These are phyloP conservation scores for Staphylotrichum tortipilum DNA, from an alignment of 495 filamentous ascomycete genomes.

Conservation along the genomic window DNA sequence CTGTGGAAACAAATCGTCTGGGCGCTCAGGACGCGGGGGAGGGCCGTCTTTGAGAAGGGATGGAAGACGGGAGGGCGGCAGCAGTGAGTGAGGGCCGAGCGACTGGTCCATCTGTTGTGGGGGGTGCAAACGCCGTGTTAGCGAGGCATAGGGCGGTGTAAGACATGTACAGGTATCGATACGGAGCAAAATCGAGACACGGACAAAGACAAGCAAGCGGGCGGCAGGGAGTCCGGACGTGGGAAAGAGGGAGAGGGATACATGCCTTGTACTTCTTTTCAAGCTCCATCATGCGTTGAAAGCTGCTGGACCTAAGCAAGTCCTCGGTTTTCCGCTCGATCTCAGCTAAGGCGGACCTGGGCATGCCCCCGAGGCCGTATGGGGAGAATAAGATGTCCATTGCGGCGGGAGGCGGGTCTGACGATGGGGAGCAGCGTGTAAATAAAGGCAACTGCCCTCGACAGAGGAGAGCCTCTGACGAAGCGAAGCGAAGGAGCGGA, in stretches of 20 bases:
- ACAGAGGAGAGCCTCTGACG: not conserved
- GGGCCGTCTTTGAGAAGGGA: conserved; percentile 8
- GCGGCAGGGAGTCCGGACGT: too few relatives aligned
- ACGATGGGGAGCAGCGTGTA: conserved; percentile 7
- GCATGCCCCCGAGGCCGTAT: conserved; percentile 14
- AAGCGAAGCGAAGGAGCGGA: conserved; percentile 1
- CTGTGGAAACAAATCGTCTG: conserved; percentile 17
- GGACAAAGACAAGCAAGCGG: conserved; percentile 6
- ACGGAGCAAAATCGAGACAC: conserved; percentile 13
- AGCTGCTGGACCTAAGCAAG: conserved; percentile 32
- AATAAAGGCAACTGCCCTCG: not conserved
- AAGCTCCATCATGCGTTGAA: conserved; percentile 44
- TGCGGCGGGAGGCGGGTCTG: conserved; percentile 2
- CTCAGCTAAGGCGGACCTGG: conserved; percentile 22
- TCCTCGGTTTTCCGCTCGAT: conserved; percentile 18
- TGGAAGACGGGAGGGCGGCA: conserved; percentile 10
- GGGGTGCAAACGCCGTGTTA: conserved; percentile 15
- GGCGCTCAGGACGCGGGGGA: conserved; percentile 16
- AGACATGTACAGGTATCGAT: too few relatives aligned
- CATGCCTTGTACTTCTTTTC: conserved; percentile 47
- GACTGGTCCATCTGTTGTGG: conserved; percentile 21
- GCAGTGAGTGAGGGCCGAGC: conserved; percentile 11
- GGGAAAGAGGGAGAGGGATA: conserved; percentile 1
- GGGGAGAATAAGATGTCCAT: conserved; percentile 22
- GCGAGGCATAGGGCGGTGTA: conserved; percentile 15